Conservation (phyloP, 2,329 filamentous ascomycete genomes). For the Epichloe festucae region DNA sequence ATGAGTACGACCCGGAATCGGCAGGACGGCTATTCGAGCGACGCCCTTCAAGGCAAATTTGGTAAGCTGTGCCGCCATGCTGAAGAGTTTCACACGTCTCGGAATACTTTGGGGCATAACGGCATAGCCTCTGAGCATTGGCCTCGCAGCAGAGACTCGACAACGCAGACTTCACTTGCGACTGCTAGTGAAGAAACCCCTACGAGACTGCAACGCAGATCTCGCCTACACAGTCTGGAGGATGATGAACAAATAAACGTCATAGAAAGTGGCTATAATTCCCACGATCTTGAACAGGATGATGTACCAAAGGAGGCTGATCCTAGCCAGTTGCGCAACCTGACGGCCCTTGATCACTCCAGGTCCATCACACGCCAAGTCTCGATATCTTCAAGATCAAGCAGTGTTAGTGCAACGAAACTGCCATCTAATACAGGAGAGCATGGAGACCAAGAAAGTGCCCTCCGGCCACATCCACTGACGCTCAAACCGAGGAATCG, state of each 20-base stretch:
- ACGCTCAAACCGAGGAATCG: neutral
- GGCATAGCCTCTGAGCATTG: slow-evolving; percentile 7
- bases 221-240: neutral
- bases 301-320: neutral
- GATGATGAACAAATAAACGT: neutral
- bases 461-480: neutral
- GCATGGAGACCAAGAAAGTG: neutral
- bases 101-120: slow-evolving; percentile 23
- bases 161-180: neutral
- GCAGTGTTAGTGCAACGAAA: neutral
- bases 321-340: neutral
- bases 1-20: neutral
- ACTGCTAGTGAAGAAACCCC: neutral
- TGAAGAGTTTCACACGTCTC: slow-evolving; percentile 19
- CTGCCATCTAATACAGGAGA: neutral
- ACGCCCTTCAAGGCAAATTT: slow-evolving; percentile 12
- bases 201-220: neutral
- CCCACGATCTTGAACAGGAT: neutral
- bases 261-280: neutral
- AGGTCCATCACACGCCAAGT: neutral
- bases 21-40: slow-evolving; percentile 7
- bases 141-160: slow-evolving; percentile 3
- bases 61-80: slow-evolving; percentile 20
- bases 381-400: neutral
- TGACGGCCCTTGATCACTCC: neutral